phyloP scores from a whole-genome alignment of 2,329 filamentous ascomycete species.

The Diaporthe vexans region DNA sequence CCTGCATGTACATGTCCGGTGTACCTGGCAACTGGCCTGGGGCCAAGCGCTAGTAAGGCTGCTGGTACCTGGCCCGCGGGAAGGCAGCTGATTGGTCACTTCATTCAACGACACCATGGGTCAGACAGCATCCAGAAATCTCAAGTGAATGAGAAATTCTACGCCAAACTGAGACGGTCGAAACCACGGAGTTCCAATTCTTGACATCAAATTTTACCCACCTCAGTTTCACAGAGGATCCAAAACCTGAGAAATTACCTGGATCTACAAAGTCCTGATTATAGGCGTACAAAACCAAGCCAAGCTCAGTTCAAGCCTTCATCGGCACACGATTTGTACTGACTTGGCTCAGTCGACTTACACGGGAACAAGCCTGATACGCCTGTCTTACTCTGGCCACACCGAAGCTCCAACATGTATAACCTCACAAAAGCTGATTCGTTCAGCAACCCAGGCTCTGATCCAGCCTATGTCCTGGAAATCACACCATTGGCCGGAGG shows the following conservation, averaged over 20 bases:
- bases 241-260: accelerated
- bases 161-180: neutral
- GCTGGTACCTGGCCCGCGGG: slow-evolving; percentile 21
- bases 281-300: neutral
- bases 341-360: slow-evolving; percentile 11
- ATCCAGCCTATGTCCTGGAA: slow-evolving; percentile 69
- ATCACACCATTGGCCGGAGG: slow-evolving; percentile 62
- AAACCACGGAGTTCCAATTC: neutral
- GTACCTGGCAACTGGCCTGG: neutral
- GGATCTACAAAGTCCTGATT: no score
- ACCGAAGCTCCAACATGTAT: slow-evolving; percentile 55
- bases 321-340: neutral
- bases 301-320: neutral
- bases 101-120: neutral
- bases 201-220: no score
- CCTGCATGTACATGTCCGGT: neutral
- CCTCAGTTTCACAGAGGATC: neutral
- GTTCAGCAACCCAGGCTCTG: slow-evolving; percentile 56
- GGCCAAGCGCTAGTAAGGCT: slow-evolving; percentile 14
- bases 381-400: neutral
- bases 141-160: slow-evolving; percentile 22
- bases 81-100: slow-evolving; percentile 34
- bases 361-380: neutral
- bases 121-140: neutral
- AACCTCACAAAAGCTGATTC: slow-evolving; percentile 55